Base-by-base conservation (phyloP, 1,284 basidiomycete genomes). In the Earliella scabrosa region DNA sequence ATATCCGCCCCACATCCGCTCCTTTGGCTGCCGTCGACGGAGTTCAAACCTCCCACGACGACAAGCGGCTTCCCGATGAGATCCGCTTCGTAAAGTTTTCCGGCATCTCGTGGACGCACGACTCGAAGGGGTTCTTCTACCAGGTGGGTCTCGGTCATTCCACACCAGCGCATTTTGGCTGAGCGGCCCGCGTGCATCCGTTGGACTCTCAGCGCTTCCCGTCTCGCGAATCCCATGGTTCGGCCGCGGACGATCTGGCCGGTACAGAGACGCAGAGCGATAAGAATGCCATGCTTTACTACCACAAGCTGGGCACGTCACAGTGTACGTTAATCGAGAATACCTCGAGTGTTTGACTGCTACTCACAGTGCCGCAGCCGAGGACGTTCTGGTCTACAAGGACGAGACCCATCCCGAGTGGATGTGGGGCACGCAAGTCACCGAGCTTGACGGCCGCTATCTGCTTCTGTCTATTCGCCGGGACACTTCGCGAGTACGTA, bases 41-140 rank as follows among this genome's bases (percentile, higher is more conserved):
- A 38, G 71, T 74, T 36, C 71, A 57, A 38, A 68, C 66, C 52
- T 78, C 72, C 35, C 77, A 76, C 58, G 79, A 87, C 63, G 77
- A 81, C 18, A 74, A 75, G 26, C 78, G 85, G 41, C 78, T 92
- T 45, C 58, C 73, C 7, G 91, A 93, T 45, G 85, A 86, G 60
- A 73, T 93, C 56, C 79, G 84, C 52, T 88, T 83, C 67, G 88
- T 90, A 63, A 93, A 93, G 69, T 93, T 92, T 72, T 87, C 86
- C 0, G 71, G 73, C 10, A 79, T 92, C 47, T 75, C 76, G 29
- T 93, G 92, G 92, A 85, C 86, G 8, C 82, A 85, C 53, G 90
- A 93, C 69, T 87, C 83, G 53, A 86, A 85, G 60, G 90, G 91
- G 1, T 92, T 93, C 71, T 91, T 92, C 73, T 93, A 93, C 70